Evolutionary conservation across 768 basidiomycete genomes (phyloP), one percentile per base, ranked within the genome.

Genomic region (Fistulinella prunicolor): DNA sequence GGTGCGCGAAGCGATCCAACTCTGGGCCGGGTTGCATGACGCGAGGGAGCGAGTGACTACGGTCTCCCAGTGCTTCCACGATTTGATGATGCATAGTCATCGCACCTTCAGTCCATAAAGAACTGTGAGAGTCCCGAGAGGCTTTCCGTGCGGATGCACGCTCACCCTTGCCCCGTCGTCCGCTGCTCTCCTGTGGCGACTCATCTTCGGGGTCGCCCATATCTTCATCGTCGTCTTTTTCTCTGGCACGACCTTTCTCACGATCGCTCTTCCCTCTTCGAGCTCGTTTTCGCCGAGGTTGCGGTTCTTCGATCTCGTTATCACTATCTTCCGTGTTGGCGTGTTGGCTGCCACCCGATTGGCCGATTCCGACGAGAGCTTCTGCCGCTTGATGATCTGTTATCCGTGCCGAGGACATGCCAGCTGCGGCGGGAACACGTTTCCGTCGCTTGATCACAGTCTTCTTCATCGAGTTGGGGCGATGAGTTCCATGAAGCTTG

Each of bases 381-480:
- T 93, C 91, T 10, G 91, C 91, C 2, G 91, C 91, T 30, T 89
- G 89, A 63, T 91, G 89, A 64, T 94, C 91, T 10, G 85, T 79
- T 74, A 89, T 78, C 23, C 77, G 74, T 56, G 71, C 73, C 47
- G 56, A 75, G 55, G 54, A 73, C 65, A 67, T 65, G 53, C 67
- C 63, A 48, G 67, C 78, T 17, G 87, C 92, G 42, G 95, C 94
- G 29, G 96, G 94, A 35, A 99, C 94, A 57, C 96, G 86, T 71
- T 98, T 98, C 56, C 96, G 78, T 28, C 96, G 82, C 73, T 99
- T 99, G 79, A 99, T 99, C 57, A 96, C 92, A 4, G 91, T 89
- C 76, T 98, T 97, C 72, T 96, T 98, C 94, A 99, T 95, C 53
- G 93, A 91, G 55, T 94, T 94, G 32, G 96, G 96, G 30, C 96